Base-by-base conservation (phyloP, 148 eudicot species). In the Fallopia convolvulus region DNA sequence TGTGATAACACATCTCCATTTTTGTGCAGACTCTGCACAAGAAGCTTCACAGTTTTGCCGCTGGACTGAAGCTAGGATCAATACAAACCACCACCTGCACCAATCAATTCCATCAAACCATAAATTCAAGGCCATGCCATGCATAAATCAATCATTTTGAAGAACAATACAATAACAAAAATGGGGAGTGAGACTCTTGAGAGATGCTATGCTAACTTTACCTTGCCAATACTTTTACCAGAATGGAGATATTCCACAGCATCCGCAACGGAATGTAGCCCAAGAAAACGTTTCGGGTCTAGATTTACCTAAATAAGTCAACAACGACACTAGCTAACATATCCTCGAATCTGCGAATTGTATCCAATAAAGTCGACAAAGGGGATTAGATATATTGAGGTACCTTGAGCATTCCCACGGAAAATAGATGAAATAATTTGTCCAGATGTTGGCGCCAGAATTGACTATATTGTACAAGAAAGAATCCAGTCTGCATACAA, bases 161-260 rank as follows among this genome's bases (percentile, higher is more conserved):
- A 58, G 75, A 32, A 26, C 9, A 65, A 15, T 36, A 15, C 30
- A 65, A 75, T 56, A 68, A 48, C 30, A 8, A 50, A 41, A 17
- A 1, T 40, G 23, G 47, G 4, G n/a, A 4, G 2, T 18, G n/a
- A 1, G 8, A 20, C 30, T 26, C 30, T 0, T 14, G 4, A 72
- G 36, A n/a, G 60, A 39, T 6, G 14, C 4, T 48, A 50, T 18
- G 41, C 15, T 50, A 36, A 10, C 23, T 13, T 52, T 82, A 94
- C 98, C 98, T 94, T 94, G 86, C 98, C 98, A 44, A 88, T 84
- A 83, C 97, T 92, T 81, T 86, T 86, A 56, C 98, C 97, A 73
- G 98, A 92, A 82, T 94, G 98, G 72, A 94, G 97, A 86, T 94
- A 87, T 82, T 94, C 95, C 79, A 94, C 98, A 26, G 98, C 98